Evolutionary conservation across 1,284 basidiomycete genomes (phyloP).

Genomic region (Schizophyllum commune): DNA sequence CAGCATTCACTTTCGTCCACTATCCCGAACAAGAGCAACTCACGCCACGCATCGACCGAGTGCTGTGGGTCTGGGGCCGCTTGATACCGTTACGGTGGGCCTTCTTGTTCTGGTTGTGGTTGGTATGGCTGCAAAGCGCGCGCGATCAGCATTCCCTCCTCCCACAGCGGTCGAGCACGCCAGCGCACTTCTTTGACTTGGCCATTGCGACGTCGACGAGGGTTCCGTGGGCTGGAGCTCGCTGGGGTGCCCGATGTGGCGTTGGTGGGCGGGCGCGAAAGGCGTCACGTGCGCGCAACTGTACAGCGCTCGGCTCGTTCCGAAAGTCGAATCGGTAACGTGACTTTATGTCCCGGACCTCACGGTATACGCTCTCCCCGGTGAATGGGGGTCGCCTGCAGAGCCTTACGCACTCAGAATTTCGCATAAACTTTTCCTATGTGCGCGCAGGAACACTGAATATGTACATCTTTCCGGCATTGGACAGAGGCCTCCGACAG

Average conservation of each 20-base stretch:
- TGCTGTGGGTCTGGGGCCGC: slow-evolving; percentile 67
- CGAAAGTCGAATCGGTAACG: not conserved
- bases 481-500: too few species aligned
- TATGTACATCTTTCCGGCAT: too few species aligned
- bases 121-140: slow-evolving; percentile 56
- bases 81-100: slow-evolving; percentile 98
- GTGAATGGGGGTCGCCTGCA: too few species aligned
- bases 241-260: slow-evolving; percentile 1
- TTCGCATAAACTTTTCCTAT: too few species aligned
- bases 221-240: slow-evolving; percentile 4
- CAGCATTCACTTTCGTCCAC: not conserved
- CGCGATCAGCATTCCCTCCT: slow-evolving; percentile 4
- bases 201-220: slow-evolving; percentile 45
- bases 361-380: too few species aligned
- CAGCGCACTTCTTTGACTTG: slow-evolving; percentile 72
- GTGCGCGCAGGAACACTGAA: too few species aligned
- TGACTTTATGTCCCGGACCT: not conserved
- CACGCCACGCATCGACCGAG: slow-evolving; percentile 89
- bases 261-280: not conserved
- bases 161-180: not conserved
- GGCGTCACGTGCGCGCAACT: not conserved
- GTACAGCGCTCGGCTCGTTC: not conserved
- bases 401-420: too few species aligned
- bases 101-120: slow-evolving; percentile 93
- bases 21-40: slow-evolving; percentile 24